Evolutionary conservation across 768 basidiomycete species (phyloP), one percentile per base, ranked within the genome.

Genomic region (Phylloporus sp.): DNA sequence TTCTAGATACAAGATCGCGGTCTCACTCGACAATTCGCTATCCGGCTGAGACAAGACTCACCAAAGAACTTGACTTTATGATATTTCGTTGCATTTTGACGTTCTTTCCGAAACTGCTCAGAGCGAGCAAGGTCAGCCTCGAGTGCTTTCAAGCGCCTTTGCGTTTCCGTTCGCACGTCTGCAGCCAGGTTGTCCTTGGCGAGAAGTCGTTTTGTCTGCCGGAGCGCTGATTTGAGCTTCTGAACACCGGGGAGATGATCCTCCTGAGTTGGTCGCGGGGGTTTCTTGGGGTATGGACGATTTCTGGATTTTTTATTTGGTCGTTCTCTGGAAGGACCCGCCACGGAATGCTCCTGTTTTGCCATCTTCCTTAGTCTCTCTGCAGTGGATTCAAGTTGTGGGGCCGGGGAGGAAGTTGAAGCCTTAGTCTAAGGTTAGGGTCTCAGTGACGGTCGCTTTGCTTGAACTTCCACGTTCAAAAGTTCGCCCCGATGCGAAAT

Each of bases 1-100:
- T 64, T 97, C 93, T 95, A 55, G 17, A 40, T 21, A 37, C 24
- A 21, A 17, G 39, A 32, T 17, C 27, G 24, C 34, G 22, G 18
- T 31, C n/a, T 45, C 20, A 29, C 21, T 33, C 17, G 31, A 44
- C 17, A 13, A 17, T 5, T 26, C 17, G 22, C 20, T 1, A 17
- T 38, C 14, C 13, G 1, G 22, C 15, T 26, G 37, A 6, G 24
- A 50, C 21, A 31, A n/a, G n/a, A 63, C 74, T 54, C 52, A 93
- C 92, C 93, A 52, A 98, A 96, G 69, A 98, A 98, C 65, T 91
- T 94, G 58, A 93, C 71, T 71, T 82, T 90, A 57, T 93, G 92
- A 65, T 98, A 98, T 51, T 79, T 79, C 32, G 77, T 67, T 0
- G 89, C 87, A 56, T 89, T 72, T 34, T 81, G 70, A 37, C 86